phyloP scores from a whole-genome alignment of 768 basidiomycete genomes.

The Tricholoma flavovirens region DNA sequence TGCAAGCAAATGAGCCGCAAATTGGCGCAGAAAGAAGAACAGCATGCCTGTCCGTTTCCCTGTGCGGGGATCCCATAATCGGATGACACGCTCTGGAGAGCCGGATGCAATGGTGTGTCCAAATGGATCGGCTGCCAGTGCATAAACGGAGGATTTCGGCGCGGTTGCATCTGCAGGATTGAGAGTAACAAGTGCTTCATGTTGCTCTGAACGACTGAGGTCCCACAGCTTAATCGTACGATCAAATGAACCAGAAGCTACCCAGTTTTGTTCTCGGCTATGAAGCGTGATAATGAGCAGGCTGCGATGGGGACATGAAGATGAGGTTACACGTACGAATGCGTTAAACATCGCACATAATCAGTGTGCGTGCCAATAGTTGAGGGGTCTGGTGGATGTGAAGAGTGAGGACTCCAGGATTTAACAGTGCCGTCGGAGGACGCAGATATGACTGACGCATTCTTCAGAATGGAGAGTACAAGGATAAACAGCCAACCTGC shows the following conservation, averaged over 20 bases:
- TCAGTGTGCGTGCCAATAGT: slow-evolving; percentile 74
- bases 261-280: slow-evolving; percentile 79
- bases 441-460: slow-evolving; percentile 71
- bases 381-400: slow-evolving; percentile 51
- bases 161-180: slow-evolving; percentile 60
- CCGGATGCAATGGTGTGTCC: slow-evolving; percentile 85
- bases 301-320: background rate
- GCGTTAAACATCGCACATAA: slow-evolving; percentile 76
- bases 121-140: slow-evolving; percentile 70
- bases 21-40: background rate
- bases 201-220: slow-evolving; percentile 37
- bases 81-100: slow-evolving; percentile 84
- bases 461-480: slow-evolving; percentile 2
- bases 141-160: slow-evolving; percentile 71
- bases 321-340: slow-evolving; percentile 47
- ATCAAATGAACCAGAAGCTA: slow-evolving; percentile 93
- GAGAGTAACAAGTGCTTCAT: slow-evolving; percentile 56
- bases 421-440: slow-evolving; percentile 95
- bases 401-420: slow-evolving; percentile 84
- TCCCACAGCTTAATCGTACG: slow-evolving; percentile 95
- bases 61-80: slow-evolving; percentile 90
- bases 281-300: slow-evolving; percentile 9
- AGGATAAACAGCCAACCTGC: slow-evolving; percentile 31
- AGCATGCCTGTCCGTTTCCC: slow-evolving; percentile 58
- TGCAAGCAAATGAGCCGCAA: slow-evolving; percentile 8